Conservation (phyloP, 805 yeast genomes). For the Naumovozyma dairenensis region DNA sequence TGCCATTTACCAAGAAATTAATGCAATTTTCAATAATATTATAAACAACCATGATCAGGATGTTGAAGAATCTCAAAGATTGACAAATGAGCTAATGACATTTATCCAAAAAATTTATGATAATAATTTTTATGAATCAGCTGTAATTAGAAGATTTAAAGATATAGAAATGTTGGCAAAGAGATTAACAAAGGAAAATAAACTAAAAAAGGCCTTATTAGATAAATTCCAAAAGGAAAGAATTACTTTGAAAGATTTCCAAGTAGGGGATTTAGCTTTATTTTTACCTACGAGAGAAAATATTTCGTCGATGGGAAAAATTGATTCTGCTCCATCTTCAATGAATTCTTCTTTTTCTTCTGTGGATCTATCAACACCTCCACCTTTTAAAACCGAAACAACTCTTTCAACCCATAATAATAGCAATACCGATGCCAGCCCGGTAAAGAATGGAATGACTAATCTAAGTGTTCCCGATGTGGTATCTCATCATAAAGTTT, state of each 20-base stretch:
- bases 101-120: constrained; percentile 22
- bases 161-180: constrained; percentile 90
- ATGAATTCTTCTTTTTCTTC: constrained; percentile 28
- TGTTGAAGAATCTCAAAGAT: constrained; percentile 3
- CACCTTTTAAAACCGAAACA: constrained; percentile 15
- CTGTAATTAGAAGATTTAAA: constrained; percentile 63
- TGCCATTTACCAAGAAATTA: constrained; percentile 32
- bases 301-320: constrained; percentile 9
- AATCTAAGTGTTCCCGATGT: constrained; percentile 7
- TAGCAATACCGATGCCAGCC: constrained; percentile 1
- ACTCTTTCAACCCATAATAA: constrained; percentile 8
- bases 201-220: constrained; percentile 23
- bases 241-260: constrained; percentile 59
- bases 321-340: constrained; percentile 16
- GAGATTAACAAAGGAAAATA: constrained; percentile 56
- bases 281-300: constrained; percentile 65
- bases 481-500: not conserved
- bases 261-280: constrained; percentile 65
- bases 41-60: no score
- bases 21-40: constrained; percentile 9
- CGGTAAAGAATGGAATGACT: constrained; percentile 8
- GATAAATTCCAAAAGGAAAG: constrained; percentile 31
- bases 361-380: constrained; percentile 27
- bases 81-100: constrained; percentile 6
- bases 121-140: constrained; percentile 27